phyloP scores from a whole-genome alignment of 148 eudicot genomes.

The Silene uniflora region DNA sequence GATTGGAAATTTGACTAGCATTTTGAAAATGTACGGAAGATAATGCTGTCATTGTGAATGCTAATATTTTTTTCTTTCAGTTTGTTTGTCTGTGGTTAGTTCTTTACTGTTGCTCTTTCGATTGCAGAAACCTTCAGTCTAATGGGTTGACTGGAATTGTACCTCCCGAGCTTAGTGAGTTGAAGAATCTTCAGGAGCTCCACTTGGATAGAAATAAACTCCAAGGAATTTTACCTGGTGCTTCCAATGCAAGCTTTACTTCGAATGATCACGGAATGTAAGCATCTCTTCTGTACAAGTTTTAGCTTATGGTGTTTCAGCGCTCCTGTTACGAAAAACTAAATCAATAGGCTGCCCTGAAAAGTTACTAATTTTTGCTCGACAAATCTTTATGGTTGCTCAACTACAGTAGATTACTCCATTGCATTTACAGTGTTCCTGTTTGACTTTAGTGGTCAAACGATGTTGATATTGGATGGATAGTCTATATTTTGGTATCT shows the following conservation, averaged over 20 bases:
- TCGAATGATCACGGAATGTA: constrained; percentile 54
- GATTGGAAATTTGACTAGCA: constrained; percentile 57
- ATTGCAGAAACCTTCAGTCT: constrained; percentile 65
- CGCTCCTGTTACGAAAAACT: not conserved
- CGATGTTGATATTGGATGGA: too few species aligned
- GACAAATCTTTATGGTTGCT: too few species aligned
- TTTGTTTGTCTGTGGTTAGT: not conserved
- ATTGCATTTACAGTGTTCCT: too few species aligned
- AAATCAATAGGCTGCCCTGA: too few species aligned
- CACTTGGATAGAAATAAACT: constrained; percentile 81
- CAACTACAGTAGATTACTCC: too few species aligned
- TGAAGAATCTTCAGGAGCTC: constrained; percentile 72
- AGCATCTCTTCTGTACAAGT: constrained; percentile 26
- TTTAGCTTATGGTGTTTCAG: not conserved
- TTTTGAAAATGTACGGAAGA: constrained; percentile 55
- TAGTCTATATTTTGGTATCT: too few species aligned
- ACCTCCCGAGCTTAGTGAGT: constrained; percentile 62
- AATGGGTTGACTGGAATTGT: constrained; percentile 76
- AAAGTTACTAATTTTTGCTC: too few species aligned
- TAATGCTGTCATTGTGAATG: constrained; percentile 1
- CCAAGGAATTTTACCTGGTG: constrained; percentile 68
- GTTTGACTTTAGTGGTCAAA: too few species aligned
- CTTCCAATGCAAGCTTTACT: constrained; percentile 27
- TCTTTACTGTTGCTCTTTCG: constrained; percentile 10
- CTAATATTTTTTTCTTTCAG: constrained; percentile 2